Base-by-base conservation (phyloP, 441 rosid species). In the Corymbia citriodora region DNA sequence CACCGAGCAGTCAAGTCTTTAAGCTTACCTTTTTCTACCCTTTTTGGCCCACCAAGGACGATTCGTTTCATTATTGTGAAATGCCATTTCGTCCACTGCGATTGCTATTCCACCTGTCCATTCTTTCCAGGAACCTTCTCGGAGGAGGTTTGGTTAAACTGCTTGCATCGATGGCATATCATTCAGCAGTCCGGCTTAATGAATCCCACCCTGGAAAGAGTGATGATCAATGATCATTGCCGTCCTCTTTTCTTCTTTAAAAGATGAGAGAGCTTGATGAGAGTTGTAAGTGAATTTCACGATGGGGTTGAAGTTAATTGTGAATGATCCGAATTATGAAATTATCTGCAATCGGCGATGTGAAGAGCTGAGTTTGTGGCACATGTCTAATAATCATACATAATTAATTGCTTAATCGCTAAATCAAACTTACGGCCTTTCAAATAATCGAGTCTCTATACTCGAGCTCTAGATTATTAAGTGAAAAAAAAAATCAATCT, bases 351-450 rank as follows among this genome's bases (percentile, higher is more conserved):
- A 70, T 17, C 4, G 17, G 45, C 9, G 12, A 70, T 9, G 79
- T 7, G 45, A 12, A 70, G 45, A 70, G 45, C 2, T 70, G 79
- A 9, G 25, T 12, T 0, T 1, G 1, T 17, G 45, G 0, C 0
- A 0, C 3, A 1, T 18, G 25, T 16, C 79, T 31, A 33, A 31
- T 31, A 4, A 70, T 0, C 0, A 33, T 19, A 18, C 11, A 31
- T 31, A 33, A 68, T 31, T 45, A 45, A 17, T 70, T 17, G 17
- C 79, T 70, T 31, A 70, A 31, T 70, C 45, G 36, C 79, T 1
- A 4, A 1, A 70, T 70, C 79, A 4, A 70, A 31, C 4, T 70
- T 70, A 16, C 33, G 19, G 25, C 17, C 45, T 70, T 70, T 70
- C 2, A 9, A 0, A 31, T 70, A 31, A 68, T 9, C 0, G 0